Base-by-base conservation (phyloP, 2,329 filamentous ascomycete species). In the Raffaelea deltoideospora region DNA sequence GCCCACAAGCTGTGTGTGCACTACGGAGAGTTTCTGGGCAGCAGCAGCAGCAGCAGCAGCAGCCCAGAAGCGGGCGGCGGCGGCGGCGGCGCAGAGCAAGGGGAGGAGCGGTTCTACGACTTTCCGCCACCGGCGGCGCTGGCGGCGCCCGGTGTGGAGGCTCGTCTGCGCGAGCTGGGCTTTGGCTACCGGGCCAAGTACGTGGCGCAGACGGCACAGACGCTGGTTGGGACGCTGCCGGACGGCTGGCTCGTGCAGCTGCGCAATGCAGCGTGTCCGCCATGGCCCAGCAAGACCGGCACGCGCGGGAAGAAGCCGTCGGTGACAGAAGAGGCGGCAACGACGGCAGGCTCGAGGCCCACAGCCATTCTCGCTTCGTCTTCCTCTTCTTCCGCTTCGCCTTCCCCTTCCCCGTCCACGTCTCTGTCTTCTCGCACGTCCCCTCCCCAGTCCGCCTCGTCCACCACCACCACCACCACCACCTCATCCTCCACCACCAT, bases 111-210 rank as follows among this genome's bases (percentile, higher is more conserved):
- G 4, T 90, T 90, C 52, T 79, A 95, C 52, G 90, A 93, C 53
- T 95, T 98, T 43, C 90, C 90, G 2, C 55, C 67, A 3, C 40
- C 44, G 5, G 24, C 31, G 1, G 75, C 77, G 13, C 65, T 98
- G n/a, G 76, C 75, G 0, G 74, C 69, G 1, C 63, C 69, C 6
- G 69, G 70, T n/a, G 84, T 96, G 6, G 90, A 98, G 54, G 58
- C 71, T 21, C 79, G 82, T 43, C 66, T 98, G 4, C 72, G 86
- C 45, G 70, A 78, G 40, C 65, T 98, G 10, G 90, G 90, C 0
- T 98, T 98, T 53, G 90, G 90, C 2, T 98, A 98, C 50, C 69
- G 90, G 21, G 90, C 92, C 17, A 90, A 82, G 52, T 98, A 96
- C 53, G 82, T 98, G 41, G 76, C 83, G 19, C 73, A 82, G 47